A percentile compares a stretch with the other conserved stretches of the same genome.
Evolutionary conservation across 176 grass and related monocot species (phyloP).

Genomic region (Panicum miliaceum): DNA sequence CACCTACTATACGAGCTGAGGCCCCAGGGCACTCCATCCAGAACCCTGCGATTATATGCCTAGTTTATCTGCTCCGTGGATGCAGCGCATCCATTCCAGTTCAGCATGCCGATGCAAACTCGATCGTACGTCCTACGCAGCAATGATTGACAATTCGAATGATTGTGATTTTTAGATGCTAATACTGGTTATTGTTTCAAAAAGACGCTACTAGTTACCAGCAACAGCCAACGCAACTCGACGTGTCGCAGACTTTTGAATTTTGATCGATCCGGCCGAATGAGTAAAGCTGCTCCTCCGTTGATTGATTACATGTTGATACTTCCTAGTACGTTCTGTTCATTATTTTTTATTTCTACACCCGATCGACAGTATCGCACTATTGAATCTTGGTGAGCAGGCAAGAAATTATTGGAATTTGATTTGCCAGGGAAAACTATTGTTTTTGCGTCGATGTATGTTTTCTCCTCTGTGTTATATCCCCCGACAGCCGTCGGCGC

Average conservation of each 20-base stretch:
- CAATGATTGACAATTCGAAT: constrained; percentile 44
- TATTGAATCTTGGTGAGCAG: not conserved
- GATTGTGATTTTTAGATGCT: constrained; percentile 42
- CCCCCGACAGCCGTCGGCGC: constrained; percentile 27
- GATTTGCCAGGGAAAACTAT: not conserved
- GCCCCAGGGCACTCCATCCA: not conserved
- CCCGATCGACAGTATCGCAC: not conserved
- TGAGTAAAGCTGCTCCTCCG: constrained; percentile 28
- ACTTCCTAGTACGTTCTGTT: not conserved
- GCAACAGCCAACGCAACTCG: constrained; percentile 26
- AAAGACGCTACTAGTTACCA: constrained; percentile 5
- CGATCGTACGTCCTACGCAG: constrained; percentile 14
- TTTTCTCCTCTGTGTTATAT: not conserved
- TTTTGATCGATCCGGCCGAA: constrained; percentile 6
- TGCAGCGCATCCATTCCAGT: constrained; percentile 25
- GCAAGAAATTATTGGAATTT: not conserved
- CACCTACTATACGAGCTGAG: not conserved
- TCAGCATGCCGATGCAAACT: constrained; percentile 15
- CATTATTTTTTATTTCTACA: not conserved
- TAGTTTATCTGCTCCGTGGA: not conserved
- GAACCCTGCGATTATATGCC: constrained; percentile 13
- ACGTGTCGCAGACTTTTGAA: not conserved
- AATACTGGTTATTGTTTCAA: no score
- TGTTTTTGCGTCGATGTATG: constrained; percentile 6
- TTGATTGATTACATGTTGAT: not conserved